These are phyloP conservation scores for Pleurotus ostreatus DNA, from an alignment of 768 basidiomycete genomes.

Conservation along the genomic window DNA sequence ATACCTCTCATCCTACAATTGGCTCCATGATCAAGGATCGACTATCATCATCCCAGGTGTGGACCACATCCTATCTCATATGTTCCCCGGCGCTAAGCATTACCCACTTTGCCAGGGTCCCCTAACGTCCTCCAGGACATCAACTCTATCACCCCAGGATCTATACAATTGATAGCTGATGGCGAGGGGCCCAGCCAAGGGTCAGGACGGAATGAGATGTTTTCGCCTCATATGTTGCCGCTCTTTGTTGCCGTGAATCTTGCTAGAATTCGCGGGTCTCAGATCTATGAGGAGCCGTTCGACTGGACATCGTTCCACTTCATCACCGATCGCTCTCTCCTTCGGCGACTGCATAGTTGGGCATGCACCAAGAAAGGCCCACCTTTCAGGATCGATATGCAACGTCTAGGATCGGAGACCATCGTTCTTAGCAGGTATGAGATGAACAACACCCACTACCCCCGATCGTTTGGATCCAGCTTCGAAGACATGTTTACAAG, in stretches of 20 bases:
- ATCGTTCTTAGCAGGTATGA: constrained; percentile 51
- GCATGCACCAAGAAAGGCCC: constrained; percentile 16
- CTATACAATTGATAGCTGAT: no score
- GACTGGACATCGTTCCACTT: constrained; percentile 41
- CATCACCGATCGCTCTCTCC: constrained; percentile 62
- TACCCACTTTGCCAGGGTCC: no score
- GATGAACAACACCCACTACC: constrained; percentile 35
- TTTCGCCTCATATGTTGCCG: constrained; percentile 33
- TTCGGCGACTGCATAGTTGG: constrained; percentile 64
- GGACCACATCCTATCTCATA: no score
- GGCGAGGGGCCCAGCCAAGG: no score
- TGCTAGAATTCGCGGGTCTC: constrained; percentile 13
- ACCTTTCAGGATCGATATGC: constrained; percentile 64
- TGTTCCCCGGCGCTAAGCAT: no score
- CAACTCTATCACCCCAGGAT: no score
- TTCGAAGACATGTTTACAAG: constrained; percentile 58
- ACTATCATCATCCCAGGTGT: no score
- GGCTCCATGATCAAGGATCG: no score
- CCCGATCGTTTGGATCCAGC: constrained; percentile 38
- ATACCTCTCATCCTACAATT: no score
- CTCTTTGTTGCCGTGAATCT: constrained; percentile 57
- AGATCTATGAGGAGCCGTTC: constrained; percentile 26
- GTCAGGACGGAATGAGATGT: no score
- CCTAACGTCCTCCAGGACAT: no score
- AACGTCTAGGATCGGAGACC: constrained; percentile 58